Evolutionary conservation across 139 green algal species (phyloP).

Genomic region (Axilococcus clingmanii): DNA sequence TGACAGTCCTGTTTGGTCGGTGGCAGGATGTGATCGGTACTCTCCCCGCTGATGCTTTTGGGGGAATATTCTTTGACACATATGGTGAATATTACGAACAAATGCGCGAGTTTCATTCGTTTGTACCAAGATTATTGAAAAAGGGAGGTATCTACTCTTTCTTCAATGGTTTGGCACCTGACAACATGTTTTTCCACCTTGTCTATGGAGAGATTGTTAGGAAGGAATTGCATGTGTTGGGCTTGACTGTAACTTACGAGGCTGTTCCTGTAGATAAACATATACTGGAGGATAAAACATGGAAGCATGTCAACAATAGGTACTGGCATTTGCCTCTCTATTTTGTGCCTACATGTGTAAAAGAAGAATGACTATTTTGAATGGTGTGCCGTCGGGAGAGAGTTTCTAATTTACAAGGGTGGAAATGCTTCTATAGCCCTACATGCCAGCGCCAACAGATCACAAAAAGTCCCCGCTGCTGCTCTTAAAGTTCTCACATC

Average conservation of each 20-base stretch:
- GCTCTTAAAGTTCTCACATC: slow-evolving; percentile 26
- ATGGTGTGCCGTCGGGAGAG: neutral
- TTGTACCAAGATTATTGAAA: slow-evolving; percentile 65
- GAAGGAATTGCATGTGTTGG: slow-evolving; percentile 44
- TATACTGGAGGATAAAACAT: slow-evolving; percentile 49
- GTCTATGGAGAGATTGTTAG: slow-evolving; percentile 62
- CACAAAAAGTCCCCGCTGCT: slow-evolving; percentile 34
- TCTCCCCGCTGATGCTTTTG: slow-evolving; percentile 38
- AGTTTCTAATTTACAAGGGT: neutral
- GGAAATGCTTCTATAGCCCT: slow-evolving; percentile 26
- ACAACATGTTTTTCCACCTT: slow-evolving; percentile 78
- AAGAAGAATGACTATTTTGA: neutral
- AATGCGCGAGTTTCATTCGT: slow-evolving; percentile 67
- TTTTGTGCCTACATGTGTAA: slow-evolving; percentile 47
- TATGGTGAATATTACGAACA: slow-evolving; percentile 58
- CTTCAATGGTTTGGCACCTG: slow-evolving; percentile 83
- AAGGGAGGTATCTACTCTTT: slow-evolving; percentile 81
- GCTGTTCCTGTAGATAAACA: slow-evolving; percentile 53
- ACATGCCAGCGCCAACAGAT: slow-evolving; percentile 22
- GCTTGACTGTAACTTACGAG: slow-evolving; percentile 55
- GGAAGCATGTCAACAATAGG: slow-evolving; percentile 66
- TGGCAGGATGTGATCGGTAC: slow-evolving; percentile 80
- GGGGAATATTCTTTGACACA: slow-evolving; percentile 96
- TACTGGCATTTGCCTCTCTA: slow-evolving; percentile 73
- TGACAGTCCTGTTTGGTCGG: slow-evolving; percentile 71